Base-by-base conservation (phyloP, 2,329 filamentous ascomycete species). In the Coniochaeta hoffmannii region DNA sequence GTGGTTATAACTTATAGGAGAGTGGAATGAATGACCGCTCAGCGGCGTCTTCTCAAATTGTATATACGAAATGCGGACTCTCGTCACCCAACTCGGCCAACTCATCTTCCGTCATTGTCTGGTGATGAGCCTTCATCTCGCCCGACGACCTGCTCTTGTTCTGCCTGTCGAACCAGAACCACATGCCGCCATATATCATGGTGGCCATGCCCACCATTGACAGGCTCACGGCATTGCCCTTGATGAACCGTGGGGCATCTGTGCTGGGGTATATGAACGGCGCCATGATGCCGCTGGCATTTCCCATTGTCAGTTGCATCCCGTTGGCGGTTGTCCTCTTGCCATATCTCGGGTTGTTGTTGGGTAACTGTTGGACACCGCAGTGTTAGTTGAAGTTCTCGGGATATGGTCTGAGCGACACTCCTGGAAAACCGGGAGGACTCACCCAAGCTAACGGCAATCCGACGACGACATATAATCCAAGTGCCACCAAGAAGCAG, bases 401-500 rank as follows among this genome's bases (percentile, higher is more conserved):
- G 8, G n/a, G 36, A 8, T 15, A 8, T 17, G 8, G 24, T 30
- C 14, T 10, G n/a, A 28, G 24, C 24, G n/a, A n/a, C 7, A 11
- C n/a, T 28, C 14, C 14, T 50, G 4, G 9, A 4, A 50, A 14
- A 28, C 9, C 24, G 14, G 9, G 1, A 44, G 53, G 2, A 62
- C 70, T 65, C 52, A 73, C 69, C 79, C 80, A 83, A 34, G 79
- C 79, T n/a, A 83, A 64, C 4, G 80, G 80, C 57, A 83, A 60
- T 0, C 80, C 79, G 4, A 82, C 79, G 3, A 78, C 68, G 24
- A 81, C 73, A 61, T 92, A 93, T 2, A 93, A 66, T 0, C 88
- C 89, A 57, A 83, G 77, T 0, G 88, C 88, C 0, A 91, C 81
- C n/a, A 93, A 71, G 67, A 91, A 87, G 58, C 87, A 90, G 1